A percentile compares a stretch with the other conserved stretches of the same genome.
Conservation (phyloP, 75 land plant genomes). For the Pinus albicaulis region DNA sequence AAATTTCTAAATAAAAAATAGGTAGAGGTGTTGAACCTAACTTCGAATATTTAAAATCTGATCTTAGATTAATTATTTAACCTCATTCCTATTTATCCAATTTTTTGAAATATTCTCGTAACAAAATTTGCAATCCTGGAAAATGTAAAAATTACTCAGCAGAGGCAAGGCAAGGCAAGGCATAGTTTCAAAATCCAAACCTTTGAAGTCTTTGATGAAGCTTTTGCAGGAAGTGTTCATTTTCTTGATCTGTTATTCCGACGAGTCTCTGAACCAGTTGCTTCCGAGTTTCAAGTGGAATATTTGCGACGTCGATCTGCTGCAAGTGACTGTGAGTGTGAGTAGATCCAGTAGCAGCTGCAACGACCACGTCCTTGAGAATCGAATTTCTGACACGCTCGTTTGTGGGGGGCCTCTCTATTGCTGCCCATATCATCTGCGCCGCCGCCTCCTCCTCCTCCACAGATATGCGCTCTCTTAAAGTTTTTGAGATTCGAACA, state of each 20-base stretch:
- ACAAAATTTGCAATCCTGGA: not conserved
- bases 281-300: slow-evolving; percentile 38
- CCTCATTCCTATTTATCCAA: not conserved
- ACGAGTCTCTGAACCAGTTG: slow-evolving; percentile 62
- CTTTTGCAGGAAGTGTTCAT: slow-evolving; percentile 61
- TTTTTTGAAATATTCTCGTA: not conserved
- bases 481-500: no score
- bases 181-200: slow-evolving; percentile 15
- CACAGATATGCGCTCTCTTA: not conserved
- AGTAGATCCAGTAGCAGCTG: not conserved
- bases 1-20: no score
- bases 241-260: slow-evolving; percentile 69
- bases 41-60: no score
- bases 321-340: not conserved
- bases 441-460: slow-evolving; percentile 33
- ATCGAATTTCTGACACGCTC: slow-evolving; percentile 16
- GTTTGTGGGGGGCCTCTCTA: slow-evolving; percentile 39
- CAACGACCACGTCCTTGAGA: slow-evolving; percentile 9
- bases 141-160: not conserved
- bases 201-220: slow-evolving; percentile 69
- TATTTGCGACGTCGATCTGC: slow-evolving; percentile 53
- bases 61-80: no score
- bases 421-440: not conserved
- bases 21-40: not conserved
- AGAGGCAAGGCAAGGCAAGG: no score